These are phyloP conservation scores for Grosmannia penicillata DNA, from an alignment of 2,329 filamentous ascomycete genomes.

Conservation along the genomic window DNA sequence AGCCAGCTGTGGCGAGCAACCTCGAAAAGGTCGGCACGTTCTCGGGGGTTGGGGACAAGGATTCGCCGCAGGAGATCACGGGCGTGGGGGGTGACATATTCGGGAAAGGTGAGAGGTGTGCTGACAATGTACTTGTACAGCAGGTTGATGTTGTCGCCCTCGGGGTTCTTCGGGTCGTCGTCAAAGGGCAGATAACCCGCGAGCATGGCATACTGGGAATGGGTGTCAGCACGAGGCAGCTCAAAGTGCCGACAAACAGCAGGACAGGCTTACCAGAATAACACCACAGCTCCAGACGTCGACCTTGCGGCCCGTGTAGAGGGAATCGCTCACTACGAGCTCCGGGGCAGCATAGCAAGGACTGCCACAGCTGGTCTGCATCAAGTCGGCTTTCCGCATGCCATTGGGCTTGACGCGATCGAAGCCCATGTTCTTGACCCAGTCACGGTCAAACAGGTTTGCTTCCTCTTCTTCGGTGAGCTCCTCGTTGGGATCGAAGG, in stretches of 20 bases:
- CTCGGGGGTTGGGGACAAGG: constrained; percentile 84
- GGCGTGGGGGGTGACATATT: constrained; percentile 96
- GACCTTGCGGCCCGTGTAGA: constrained; percentile 95
- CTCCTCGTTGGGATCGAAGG: constrained; percentile 80
- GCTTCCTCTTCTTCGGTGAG: constrained; percentile 81
- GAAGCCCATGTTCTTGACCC: constrained; percentile 71
- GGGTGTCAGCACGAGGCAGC: not conserved
- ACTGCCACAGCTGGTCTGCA: constrained; percentile 98
- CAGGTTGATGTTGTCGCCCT: constrained; percentile 97
- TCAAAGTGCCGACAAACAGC: not conserved
- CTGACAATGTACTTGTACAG: constrained; percentile 99
- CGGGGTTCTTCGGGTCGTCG: constrained; percentile 93
- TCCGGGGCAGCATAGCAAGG: constrained; percentile 96
- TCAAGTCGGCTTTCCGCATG: constrained; percentile 75
- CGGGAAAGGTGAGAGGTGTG: constrained; percentile 90
- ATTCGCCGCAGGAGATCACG: constrained; percentile 85
- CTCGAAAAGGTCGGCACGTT: constrained; percentile 90
- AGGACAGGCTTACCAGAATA: constrained; percentile 58
- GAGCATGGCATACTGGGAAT: constrained; percentile 93
- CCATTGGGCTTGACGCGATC: constrained; percentile 66
- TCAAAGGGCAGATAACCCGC: constrained; percentile 96
- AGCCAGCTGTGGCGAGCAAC: constrained; percentile 97
- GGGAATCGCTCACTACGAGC: constrained; percentile 88
- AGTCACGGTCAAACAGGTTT: constrained; percentile 74
- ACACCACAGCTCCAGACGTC: constrained; percentile 99